Evolutionary conservation across 2,329 filamentous ascomycete genomes (phyloP), one percentile per base, ranked within the genome.

Genomic region (Calonectria hongkongensis): DNA sequence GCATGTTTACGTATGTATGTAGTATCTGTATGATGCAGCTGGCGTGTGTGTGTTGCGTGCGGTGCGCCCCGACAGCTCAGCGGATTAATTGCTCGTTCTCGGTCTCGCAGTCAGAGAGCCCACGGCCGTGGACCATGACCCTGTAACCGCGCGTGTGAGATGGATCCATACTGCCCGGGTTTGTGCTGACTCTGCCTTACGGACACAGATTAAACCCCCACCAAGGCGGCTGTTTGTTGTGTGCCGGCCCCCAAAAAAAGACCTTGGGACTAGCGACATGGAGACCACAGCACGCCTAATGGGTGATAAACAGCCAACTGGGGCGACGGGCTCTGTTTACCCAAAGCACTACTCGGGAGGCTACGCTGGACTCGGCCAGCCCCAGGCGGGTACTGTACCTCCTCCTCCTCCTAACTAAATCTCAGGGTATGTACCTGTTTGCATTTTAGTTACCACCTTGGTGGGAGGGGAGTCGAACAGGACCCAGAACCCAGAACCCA

Each of bases 181-280:
- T 39, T 33, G 58, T 63, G 58, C 58, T 63, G 58, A 63, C 58
- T 63, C 58, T 63, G 58, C 58, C 41, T 63, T 63, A 63, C 58
- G 58, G 18, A 0, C 39, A 63, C 27, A 63, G 41, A 63, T 47
- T 63, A 47, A 33, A 43, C 58, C 58, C 58, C 58, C 58, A 47
- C 58, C 50, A 45, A 54, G 41, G 50, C 64, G 64, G 64, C 64
- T 66, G 64, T 54, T 60, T 63, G 41, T 47, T 30, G 58, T 63
- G 58, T 45, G 21, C 64, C 45, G 63, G 45, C 63, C 64, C 25
- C 58, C 39, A 28, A 33, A 25, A 25, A 33, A 33, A 9, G 50
- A 5, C 50, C 10, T 5, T 33, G 27, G 58, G 27, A 43, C 58
- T 47, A 63, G 58, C 54, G 21, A 41, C 33, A 60, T 60, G 39